Conservation (phyloP, 345 rosid species). For the Eucalyptus leucophloia region DNA sequence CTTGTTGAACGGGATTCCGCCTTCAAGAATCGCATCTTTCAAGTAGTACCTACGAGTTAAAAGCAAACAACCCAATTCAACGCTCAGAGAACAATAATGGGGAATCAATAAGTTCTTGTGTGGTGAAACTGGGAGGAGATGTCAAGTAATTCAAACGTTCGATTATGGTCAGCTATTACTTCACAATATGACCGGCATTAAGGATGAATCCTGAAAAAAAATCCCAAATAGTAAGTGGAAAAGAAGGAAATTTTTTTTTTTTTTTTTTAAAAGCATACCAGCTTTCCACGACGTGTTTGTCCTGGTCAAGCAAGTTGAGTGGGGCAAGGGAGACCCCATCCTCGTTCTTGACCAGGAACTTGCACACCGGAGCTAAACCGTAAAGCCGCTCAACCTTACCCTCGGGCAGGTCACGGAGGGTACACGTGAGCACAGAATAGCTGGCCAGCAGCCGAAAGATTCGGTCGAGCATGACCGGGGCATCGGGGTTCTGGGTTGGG, state of each 20-base stretch:
- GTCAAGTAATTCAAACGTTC: background rate
- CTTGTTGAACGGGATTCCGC: constrained; percentile 74
- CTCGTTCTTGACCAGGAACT: constrained; percentile 66
- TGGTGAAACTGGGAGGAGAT: background rate
- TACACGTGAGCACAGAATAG: constrained; percentile 52
- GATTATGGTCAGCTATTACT: background rate
- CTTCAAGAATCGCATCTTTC: constrained; percentile 74
- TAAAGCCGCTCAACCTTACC: constrained; percentile 49
- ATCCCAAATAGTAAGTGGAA: background rate
- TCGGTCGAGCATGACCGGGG: constrained; percentile 70
- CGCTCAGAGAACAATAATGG: background rate
- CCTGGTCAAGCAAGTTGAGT: constrained; percentile 72
- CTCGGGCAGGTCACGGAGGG: constrained; percentile 17
- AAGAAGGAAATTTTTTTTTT: background rate
- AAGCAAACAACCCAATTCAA: background rate
- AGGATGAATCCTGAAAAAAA: background rate
- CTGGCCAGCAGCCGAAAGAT: constrained; percentile 62
- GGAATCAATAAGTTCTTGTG: constrained; percentile 26
- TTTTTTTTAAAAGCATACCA: constrained; percentile 18
- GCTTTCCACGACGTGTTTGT: constrained; percentile 84
- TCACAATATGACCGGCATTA: background rate
- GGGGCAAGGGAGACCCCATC: constrained; percentile 76
- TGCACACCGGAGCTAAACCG: constrained; percentile 69
- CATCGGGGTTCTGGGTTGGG: constrained; percentile 74
- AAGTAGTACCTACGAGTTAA: constrained; percentile 39